These are phyloP conservation scores for Anaeramoeba flamelloides DNA, from an alignment of 78 protist genomes.

Conservation along the genomic window DNA sequence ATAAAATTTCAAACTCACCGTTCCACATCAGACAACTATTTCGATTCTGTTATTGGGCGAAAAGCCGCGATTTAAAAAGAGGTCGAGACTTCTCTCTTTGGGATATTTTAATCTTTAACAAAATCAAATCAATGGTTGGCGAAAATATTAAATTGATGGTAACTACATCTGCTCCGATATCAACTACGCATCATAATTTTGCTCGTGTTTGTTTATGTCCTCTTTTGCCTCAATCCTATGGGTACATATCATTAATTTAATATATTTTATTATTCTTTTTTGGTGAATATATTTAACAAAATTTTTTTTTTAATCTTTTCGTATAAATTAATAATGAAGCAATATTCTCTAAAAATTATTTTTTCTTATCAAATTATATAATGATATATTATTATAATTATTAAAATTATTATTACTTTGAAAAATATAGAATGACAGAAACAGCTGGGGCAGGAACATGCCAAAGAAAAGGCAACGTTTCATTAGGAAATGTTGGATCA, in stretches of 20 bases:
- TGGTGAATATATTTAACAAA: too few species aligned
- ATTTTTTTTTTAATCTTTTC: too few species aligned
- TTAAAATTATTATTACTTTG: too few species aligned
- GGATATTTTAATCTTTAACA: background rate
- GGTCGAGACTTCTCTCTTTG: background rate
- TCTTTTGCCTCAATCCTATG: background rate
- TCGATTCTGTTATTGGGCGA: background rate
- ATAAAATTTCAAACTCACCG: background rate
- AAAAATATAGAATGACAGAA: too few species aligned
- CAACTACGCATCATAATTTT: background rate
- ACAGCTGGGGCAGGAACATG: background rate
- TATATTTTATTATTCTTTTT: too few species aligned
- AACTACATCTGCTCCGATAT: background rate
- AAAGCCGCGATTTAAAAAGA: background rate
- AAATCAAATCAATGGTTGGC: background rate
- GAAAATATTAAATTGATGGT: background rate
- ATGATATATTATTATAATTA: too few species aligned
- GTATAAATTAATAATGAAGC: too few species aligned
- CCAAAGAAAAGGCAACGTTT: too few species aligned
- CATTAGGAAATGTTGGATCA: too few species aligned
- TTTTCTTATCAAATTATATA: too few species aligned
- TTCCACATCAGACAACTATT: background rate
- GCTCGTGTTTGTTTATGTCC: background rate
- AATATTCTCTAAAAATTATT: too few species aligned
- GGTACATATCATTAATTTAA: too few species aligned